Base-by-base conservation (phyloP, 257 asterid genomes). In the Fraxinus cuspidata region DNA sequence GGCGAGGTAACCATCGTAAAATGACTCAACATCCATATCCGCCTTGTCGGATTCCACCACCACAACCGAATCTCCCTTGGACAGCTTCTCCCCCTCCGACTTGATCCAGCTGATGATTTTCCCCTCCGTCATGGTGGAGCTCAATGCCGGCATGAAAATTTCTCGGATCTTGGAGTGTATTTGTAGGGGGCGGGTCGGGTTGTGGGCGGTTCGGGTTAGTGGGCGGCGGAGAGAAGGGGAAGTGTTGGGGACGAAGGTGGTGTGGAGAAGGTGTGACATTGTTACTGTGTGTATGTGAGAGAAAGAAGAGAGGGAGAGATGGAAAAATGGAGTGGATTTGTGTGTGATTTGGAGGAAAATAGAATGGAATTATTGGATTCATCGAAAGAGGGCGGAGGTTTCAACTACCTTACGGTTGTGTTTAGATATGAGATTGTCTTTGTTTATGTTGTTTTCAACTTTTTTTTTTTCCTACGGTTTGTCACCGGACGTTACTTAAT, bases 41-140 rank as follows among this genome's bases (percentile, higher is more conserved):
- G 98, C 97, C 83, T 94, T 94, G 76, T 94, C 97, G 1, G 98
- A 93, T 78, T 94, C 98, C 21, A 94, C 98, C 75, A 94, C 97
- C n/a, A 94, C 97, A 10, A 94, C 98, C 2, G 98, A 83, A 56
- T 94, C 98, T 13, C 98, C 98, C 81, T 94, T 94, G 80, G 92
- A 65, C 40, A 94, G 90, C 82, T 92, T 91, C n/a, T 94, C 97
- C 16, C 98, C 98, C 85, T 94, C 97, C 70, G 92, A 90, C 80
- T 92, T 94, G 70, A 94, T 80, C 98, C 98, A 94, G 81, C 91
- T 88, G 42, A 94, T 93, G 85, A 94, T 92, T 77, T 94, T 94
- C 0, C 98, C 98, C 86, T 92, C 97, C 42, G 98, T 91, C 98
- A 94, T 92, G 11, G 97, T 94, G 32, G 98, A 94, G 84, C 97